phyloP scores from a whole-genome alignment of 1,284 basidiomycete genomes.

The Cryptococcus deneoformans region DNA sequence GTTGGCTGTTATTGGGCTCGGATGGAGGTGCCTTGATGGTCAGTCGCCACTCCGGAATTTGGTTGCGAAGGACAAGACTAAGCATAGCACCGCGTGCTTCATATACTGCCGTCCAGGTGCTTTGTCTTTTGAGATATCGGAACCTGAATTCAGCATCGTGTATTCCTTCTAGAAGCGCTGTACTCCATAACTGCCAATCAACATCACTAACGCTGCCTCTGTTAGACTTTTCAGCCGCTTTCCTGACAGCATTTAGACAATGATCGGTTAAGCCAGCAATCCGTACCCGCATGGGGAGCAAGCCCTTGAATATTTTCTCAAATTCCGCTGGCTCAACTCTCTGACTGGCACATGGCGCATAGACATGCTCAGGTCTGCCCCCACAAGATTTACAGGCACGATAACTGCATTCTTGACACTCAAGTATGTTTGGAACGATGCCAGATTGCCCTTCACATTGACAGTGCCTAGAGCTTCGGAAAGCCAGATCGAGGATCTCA shows the following conservation, averaged over 20 bases:
- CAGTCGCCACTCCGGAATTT: constrained; percentile 81
- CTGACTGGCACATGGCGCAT: constrained; percentile 40
- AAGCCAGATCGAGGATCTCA: constrained; percentile 64
- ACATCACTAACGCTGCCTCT: constrained; percentile 48
- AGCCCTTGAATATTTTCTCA: constrained; percentile 68
- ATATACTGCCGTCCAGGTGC: constrained; percentile 80
- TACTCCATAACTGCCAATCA: constrained; percentile 65
- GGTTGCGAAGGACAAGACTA: constrained; percentile 72
- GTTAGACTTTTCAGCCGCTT: constrained; percentile 21
- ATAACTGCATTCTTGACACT: constrained; percentile 72
- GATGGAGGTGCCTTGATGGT: constrained; percentile 65
- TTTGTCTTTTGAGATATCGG: constrained; percentile 80
- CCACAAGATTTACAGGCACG: constrained; percentile 83
- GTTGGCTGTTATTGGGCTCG: constrained; percentile 75
- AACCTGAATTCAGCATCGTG: constrained; percentile 68
- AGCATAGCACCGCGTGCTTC: constrained; percentile 67
- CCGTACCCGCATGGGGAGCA: constrained; percentile 80
- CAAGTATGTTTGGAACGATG: constrained; percentile 66
- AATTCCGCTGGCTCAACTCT: constrained; percentile 67
- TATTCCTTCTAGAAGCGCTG: constrained; percentile 64
- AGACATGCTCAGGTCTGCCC: constrained; percentile 84
- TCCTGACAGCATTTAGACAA: constrained; percentile 58
- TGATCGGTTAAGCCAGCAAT: constrained; percentile 58
- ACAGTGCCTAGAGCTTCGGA: constrained; percentile 74
- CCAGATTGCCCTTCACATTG: constrained; percentile 82